Percentiles rank a stretch among this genome's conserved stretches.
These are phyloP conservation scores for Sclerotinia sclerotiorum DNA, from an alignment of 2,329 filamentous ascomycete genomes.

Conservation along the genomic window DNA sequence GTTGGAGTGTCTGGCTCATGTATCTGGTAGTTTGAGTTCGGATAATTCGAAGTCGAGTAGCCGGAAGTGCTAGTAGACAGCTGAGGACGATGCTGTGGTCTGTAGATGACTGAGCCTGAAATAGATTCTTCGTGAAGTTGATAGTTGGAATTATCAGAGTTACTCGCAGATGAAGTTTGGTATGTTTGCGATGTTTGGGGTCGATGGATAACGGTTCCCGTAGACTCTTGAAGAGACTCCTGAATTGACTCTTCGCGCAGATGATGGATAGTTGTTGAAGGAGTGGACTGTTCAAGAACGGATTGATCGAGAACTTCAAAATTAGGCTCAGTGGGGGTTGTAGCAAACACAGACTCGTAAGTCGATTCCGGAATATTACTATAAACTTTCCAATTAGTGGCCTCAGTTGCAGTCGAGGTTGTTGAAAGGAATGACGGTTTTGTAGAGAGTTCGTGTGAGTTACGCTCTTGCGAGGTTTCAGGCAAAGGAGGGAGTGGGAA, in stretches of 20 bases:
- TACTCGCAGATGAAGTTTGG: conserved; percentile 16
- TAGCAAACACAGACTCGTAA: conserved; percentile 31
- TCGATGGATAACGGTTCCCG: conserved; percentile 4
- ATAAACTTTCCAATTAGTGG: conserved; percentile 41
- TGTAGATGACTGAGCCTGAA: conserved; percentile 19
- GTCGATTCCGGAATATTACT: conserved; percentile 25
- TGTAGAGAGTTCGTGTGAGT: conserved; percentile 37
- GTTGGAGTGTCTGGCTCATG: conserved; percentile 22
- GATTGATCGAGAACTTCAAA: conserved; percentile 21
- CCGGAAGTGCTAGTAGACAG: conserved; percentile 19
- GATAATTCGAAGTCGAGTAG: conserved; percentile 17
- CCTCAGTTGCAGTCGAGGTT: conserved; percentile 39
- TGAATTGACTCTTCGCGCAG: conserved; percentile 3
- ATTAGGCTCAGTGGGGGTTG: conserved; percentile 23
- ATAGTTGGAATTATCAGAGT: conserved; percentile 20
- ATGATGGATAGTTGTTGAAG: conserved; percentile 19
- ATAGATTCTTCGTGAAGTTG: conserved; percentile 13
- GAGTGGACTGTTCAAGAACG: conserved; percentile 15
- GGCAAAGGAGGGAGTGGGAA: conserved; percentile 35
- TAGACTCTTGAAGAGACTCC: neutral
- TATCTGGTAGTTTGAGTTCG: conserved; percentile 21
- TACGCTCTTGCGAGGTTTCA: conserved; percentile 30
- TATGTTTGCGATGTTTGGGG: conserved; percentile 5
- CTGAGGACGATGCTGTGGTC: conserved; percentile 16
- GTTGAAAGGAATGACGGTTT: conserved; percentile 41